Evolutionary conservation across 2,329 filamentous ascomycete genomes (phyloP).

Genomic region (Aspergillus niger): DNA sequence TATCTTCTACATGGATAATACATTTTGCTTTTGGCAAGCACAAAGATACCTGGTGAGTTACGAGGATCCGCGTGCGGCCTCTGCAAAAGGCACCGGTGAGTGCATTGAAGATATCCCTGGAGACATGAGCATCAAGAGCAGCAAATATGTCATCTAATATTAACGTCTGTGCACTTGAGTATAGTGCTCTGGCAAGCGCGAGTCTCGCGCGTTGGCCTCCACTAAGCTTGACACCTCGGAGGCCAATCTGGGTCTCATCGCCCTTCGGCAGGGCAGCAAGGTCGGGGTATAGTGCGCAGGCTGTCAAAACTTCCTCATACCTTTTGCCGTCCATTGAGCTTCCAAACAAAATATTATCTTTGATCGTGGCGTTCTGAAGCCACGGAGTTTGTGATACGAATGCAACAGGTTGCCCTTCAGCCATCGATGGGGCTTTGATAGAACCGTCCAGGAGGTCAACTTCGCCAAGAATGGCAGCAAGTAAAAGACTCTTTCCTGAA

Average conservation of each 20-base stretch:
- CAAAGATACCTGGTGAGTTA: neutral
- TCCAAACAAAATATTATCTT: neutral
- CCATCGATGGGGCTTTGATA: neutral
- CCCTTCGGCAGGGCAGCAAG: neutral
- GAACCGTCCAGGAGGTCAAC: neutral
- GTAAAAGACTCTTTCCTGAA: conserved; percentile 72
- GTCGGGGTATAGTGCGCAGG: neutral
- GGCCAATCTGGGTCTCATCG: neutral
- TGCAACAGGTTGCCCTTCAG: neutral
- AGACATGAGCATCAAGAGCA: neutral
- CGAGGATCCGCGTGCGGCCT: neutral
- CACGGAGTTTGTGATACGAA: conserved; percentile 1
- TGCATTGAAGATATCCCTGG: neutral
- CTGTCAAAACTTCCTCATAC: neutral
- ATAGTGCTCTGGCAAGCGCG: neutral
- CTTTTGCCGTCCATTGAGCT: neutral
- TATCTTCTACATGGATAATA: neutral
- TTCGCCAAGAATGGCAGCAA: conserved; percentile 73
- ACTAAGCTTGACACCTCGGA: conserved; percentile 1
- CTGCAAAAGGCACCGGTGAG: neutral
- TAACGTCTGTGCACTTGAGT: neutral
- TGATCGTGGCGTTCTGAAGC: neutral
- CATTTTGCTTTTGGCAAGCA: neutral
- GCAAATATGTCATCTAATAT: neutral
- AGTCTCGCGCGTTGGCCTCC: conserved; percentile 1